These are phyloP conservation scores for Linnemannia hyalina DNA, from an alignment of 192 early-diverging fungal genomes.

Conservation along the genomic window DNA sequence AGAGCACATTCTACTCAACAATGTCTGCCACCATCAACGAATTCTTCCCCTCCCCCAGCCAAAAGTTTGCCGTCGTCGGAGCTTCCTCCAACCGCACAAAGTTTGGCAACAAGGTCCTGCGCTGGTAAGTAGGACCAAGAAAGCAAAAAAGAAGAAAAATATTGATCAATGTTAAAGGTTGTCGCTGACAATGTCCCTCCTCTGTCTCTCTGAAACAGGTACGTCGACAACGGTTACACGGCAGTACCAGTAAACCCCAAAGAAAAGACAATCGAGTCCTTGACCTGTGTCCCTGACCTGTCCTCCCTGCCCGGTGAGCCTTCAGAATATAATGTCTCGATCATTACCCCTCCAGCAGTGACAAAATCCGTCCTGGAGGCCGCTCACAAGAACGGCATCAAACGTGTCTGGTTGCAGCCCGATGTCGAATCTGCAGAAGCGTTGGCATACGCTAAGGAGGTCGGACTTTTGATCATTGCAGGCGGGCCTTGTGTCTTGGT, in stretches of 20 bases:
- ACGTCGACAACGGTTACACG: constrained; percentile 46
- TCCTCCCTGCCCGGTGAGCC: constrained; percentile 59
- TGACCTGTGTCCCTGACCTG: constrained; percentile 53
- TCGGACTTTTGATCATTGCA: constrained; percentile 65
- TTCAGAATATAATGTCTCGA: constrained; percentile 66
- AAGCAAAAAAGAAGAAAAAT: not conserved
- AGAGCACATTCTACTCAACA: not conserved
- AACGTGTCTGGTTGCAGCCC: constrained; percentile 80
- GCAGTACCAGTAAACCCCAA: constrained; percentile 56
- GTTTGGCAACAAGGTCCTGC: constrained; percentile 88
- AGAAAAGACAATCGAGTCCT: constrained; percentile 57
- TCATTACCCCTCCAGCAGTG: constrained; percentile 79
- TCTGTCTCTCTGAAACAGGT: constrained; percentile 15
- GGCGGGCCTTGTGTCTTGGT: constrained; percentile 81
- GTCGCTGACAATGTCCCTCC: not conserved
- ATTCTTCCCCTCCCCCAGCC: constrained; percentile 62
- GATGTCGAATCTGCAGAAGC: constrained; percentile 73
- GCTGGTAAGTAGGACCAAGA: constrained; percentile 68
- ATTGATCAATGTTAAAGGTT: not conserved
- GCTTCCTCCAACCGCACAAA: constrained; percentile 79
- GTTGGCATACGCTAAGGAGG: constrained; percentile 58
- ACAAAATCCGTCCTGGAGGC: constrained; percentile 70
- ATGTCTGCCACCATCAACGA: constrained; percentile 38
- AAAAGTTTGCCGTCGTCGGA: constrained; percentile 83
- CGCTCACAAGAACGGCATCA: constrained; percentile 72